Percentiles rank a stretch among this genome's conserved stretches.
Evolutionary conservation across 192 early-diverging fungal genomes (phyloP).

Genomic region (Mortierella hygrophila): DNA sequence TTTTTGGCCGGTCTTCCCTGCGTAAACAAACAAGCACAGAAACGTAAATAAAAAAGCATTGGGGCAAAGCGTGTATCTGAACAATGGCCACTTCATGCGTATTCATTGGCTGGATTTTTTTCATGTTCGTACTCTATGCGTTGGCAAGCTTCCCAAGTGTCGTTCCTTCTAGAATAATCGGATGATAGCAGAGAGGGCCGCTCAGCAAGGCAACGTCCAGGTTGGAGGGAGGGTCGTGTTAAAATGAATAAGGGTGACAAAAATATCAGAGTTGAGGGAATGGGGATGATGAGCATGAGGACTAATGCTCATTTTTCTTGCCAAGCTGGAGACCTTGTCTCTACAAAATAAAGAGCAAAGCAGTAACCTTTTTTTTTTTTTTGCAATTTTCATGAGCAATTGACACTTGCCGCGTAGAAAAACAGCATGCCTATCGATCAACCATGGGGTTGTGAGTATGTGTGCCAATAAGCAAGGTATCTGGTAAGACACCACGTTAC

Average conservation of each 20-base stretch:
- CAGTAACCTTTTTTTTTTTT: background rate
- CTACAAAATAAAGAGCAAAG: background rate
- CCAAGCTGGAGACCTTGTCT: background rate
- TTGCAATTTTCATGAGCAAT: constrained; percentile 5
- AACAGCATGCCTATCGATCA: background rate
- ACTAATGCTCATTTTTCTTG: background rate
- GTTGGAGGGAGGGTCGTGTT: background rate
- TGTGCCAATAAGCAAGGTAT: background rate
- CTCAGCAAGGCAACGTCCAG: background rate
- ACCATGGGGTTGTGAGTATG: background rate
- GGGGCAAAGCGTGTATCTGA: background rate
- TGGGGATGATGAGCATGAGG: background rate
- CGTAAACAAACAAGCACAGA: constrained; percentile 3
- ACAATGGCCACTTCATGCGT: background rate
- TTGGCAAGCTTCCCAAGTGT: background rate
- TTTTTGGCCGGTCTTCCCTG: background rate
- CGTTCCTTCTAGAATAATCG: background rate
- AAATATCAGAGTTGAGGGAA: background rate
- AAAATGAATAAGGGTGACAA: background rate
- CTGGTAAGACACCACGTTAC: too few species aligned
- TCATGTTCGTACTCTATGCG: background rate
- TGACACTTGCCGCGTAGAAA: background rate
- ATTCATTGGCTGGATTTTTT: background rate
- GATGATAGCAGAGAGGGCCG: background rate
- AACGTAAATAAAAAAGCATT: constrained; percentile 1